A percentile compares a stretch with the other conserved stretches of the same genome.
Evolutionary conservation across 129 eudicot genomes (phyloP).

Genomic region (Deinandra increscens): DNA sequence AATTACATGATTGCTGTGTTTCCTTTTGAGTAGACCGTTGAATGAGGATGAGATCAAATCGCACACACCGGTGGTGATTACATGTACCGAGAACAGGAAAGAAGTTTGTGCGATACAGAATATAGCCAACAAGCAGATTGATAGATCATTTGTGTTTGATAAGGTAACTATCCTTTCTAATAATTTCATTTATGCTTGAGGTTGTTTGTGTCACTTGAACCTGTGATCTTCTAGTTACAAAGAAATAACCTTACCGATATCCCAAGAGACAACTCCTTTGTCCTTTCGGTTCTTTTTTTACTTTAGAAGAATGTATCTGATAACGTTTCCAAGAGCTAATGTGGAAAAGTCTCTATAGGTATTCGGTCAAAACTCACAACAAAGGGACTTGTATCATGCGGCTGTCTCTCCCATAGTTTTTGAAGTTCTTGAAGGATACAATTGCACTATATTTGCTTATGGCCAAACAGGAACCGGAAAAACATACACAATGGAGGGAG

Average conservation of each 20-base stretch:
- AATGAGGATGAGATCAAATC: constrained; percentile 74
- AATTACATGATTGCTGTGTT: constrained; percentile 4
- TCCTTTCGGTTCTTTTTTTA: not conserved
- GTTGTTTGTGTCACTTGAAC: constrained; percentile 2
- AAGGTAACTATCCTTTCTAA: constrained; percentile 44
- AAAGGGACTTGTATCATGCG: constrained; percentile 83
- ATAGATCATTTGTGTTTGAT: constrained; percentile 79
- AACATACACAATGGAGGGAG: constrained; percentile 99
- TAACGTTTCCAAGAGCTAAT: constrained; percentile 14
- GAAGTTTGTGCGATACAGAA: constrained; percentile 89
- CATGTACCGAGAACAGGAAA: constrained; percentile 79
- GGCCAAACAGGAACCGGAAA: constrained; percentile 99
- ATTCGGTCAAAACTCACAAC: constrained; percentile 81
- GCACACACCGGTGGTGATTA: constrained; percentile 83
- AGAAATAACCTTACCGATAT: not conserved
- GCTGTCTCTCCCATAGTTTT: constrained; percentile 87
- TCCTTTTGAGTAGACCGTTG: constrained; percentile 58
- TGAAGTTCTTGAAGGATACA: constrained; percentile 95
- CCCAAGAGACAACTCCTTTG: constrained; percentile 10
- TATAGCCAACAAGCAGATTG: constrained; percentile 94
- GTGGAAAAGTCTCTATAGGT: constrained; percentile 43
- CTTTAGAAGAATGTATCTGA: not conserved
- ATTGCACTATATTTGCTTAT: constrained; percentile 96
- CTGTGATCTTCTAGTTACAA: not conserved
- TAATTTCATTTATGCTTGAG: not conserved